Evolutionary conservation across 163 green algal species (phyloP).

Genomic region (Scenedesmus sp.): DNA sequence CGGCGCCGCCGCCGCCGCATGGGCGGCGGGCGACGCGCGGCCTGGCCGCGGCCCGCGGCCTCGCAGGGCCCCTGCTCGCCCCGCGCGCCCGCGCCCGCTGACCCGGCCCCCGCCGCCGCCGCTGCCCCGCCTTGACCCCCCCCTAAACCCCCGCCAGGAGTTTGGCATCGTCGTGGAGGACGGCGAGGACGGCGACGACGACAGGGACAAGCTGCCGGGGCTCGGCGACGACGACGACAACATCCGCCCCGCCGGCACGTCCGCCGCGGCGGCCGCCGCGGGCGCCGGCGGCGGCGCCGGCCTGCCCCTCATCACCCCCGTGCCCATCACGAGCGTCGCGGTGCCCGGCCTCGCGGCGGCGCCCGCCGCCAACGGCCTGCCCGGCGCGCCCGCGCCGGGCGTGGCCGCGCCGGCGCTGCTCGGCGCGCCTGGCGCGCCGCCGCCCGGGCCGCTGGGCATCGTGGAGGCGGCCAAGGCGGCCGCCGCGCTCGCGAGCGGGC

Average conservation of each 20-base stretch:
- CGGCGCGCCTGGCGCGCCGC: background rate
- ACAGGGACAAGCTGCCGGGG: slow-evolving; percentile 43
- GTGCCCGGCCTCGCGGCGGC: no score
- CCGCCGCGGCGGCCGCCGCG: no score
- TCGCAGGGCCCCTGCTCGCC: no score
- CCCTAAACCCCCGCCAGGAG: slow-evolving; percentile 42
- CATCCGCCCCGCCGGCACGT: slow-evolving; percentile 43
- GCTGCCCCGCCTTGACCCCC: no score
- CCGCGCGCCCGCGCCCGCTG: no score
- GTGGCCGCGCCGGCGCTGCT: background rate
- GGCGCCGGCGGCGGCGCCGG: no score
- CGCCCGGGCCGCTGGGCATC: background rate
- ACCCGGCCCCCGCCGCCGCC: no score
- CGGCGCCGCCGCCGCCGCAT: background rate
- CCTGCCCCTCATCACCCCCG: no score
- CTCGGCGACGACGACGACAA: slow-evolving; percentile 52
- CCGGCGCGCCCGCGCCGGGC: background rate
- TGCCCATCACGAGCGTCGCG: no score
- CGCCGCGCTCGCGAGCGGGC: slow-evolving; percentile 5
- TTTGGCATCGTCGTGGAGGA: slow-evolving; percentile 55
- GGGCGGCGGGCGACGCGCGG: no score
- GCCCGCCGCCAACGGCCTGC: slow-evolving; percentile 3
- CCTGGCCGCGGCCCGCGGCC: no score
- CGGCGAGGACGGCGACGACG: slow-evolving; percentile 58
- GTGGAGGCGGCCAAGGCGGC: background rate